These are phyloP conservation scores for Colletotrichum tropicicola DNA, from an alignment of 2,329 filamentous ascomycete genomes.

Conservation along the genomic window DNA sequence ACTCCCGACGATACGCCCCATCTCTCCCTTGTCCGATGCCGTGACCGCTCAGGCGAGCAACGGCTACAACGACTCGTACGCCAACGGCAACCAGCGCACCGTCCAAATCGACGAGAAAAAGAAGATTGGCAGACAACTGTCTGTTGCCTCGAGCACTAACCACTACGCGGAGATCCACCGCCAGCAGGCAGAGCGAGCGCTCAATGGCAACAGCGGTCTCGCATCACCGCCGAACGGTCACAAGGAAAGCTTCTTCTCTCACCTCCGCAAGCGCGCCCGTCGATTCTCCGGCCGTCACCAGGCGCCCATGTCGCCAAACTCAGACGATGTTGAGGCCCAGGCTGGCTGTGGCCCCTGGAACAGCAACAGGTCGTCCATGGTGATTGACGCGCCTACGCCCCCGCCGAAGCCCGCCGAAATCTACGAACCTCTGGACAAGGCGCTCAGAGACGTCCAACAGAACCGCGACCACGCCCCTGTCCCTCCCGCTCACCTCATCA, in stretches of 20 bases:
- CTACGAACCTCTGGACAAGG: conserved; percentile 69
- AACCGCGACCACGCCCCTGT: conserved; percentile 56
- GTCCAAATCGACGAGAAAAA: conserved; percentile 68
- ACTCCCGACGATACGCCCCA: conserved; percentile 90
- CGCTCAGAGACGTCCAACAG: conserved; percentile 63
- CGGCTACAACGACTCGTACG: conserved; percentile 53
- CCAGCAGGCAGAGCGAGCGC: conserved; percentile 88
- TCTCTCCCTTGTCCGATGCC: conserved; percentile 94
- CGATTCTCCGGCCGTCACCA: conserved; percentile 92
- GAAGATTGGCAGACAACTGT: conserved; percentile 95
- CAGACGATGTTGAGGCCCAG: conserved; percentile 92
- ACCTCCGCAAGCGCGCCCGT: conserved; percentile 91
- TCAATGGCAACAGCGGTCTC: conserved; percentile 82
- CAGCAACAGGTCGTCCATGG: conserved; percentile 85
- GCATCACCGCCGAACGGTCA: conserved; percentile 81
- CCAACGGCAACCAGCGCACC: conserved; percentile 46
- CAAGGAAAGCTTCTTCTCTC: conserved; percentile 98
- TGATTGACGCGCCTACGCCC: conserved; percentile 69
- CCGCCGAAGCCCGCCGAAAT: conserved; percentile 60
- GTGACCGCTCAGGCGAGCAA: conserved; percentile 89
- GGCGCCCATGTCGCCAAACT: conserved; percentile 78
- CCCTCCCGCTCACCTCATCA: conserved; percentile 63
- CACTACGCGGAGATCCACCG: conserved; percentile 91
- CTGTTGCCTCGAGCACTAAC: conserved; percentile 89
- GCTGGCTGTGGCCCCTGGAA: conserved; percentile 91